Evolutionary conservation across 495 filamentous ascomycete species (phyloP), one percentile per base, ranked within the genome.

Genomic region (Penicillium pulvis): DNA sequence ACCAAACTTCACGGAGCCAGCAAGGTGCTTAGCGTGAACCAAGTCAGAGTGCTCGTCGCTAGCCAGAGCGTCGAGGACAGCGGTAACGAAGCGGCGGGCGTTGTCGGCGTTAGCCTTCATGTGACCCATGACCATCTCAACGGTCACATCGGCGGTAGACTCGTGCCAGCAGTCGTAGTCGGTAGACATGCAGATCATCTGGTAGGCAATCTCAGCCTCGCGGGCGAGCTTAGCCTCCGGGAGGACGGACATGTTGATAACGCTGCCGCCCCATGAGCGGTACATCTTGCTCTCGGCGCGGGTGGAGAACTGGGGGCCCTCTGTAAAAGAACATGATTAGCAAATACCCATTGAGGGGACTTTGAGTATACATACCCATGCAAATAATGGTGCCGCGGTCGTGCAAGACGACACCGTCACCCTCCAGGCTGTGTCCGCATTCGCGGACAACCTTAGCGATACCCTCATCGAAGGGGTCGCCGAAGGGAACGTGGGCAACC

Each of bases 101-200:
- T 98, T 99, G 59, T 84, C 79, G 45, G 88, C 80, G 72, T 99
- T 99, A 54, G 90, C 87, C 62, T 85, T 87, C 95, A 99, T 99
- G 73, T 97, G 88, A 45, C 85, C 89, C 88, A 97, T 93, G 14
- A 99, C 95, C 89, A 97, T 97, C 69, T 90, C 90, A 8, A 99
- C 94, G 58, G 90, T 92, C 35, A 99, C 94, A 55, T 84, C 85
- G 42, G 87, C 89, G 46, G 83, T 86, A 6, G 79, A 79, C 54
- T 75, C 73, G 69, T 90, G 89, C 94, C 94, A 98, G 83, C 93
- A 96, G 74, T 99, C 95, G 67, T 99, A 99, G 76, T 99, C 94
- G 23, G 94, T 99, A 28, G 89, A 87, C 95, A 99, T 99, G 81
- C 93, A 97, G 63, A 99, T 93, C 85, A 97, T 93, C 77, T 93